Base-by-base conservation (phyloP, 2,329 filamentous ascomycete species). In the Colletotrichum cuscutae region DNA sequence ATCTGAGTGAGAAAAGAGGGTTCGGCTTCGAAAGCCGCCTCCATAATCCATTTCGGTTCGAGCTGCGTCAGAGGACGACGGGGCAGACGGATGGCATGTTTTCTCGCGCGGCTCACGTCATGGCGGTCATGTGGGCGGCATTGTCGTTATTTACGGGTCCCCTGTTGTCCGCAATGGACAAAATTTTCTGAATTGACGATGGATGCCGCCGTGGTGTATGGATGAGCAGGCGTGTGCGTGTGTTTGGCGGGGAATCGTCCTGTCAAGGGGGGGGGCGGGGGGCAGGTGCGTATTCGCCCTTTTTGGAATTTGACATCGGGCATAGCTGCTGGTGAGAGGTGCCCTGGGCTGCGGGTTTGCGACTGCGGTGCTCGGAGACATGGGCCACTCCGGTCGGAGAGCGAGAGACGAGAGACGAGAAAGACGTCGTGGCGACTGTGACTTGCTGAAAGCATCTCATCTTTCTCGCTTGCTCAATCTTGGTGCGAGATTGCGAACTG, bases 61-160 rank as follows among this genome's bases (percentile, higher is more conserved):
- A 35, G 46, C 59, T 30, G 37, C 63, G 64, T 71, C 63, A 62
- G 53, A 62, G 24, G 54, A 32, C 19, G 32, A 53, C 12, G 53
- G 53, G 22, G 37, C 22, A 24, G 8, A 11, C 13, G 42, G 53
- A 62, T 69, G 69, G 65, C 69, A 72, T 72, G 69, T 72, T 72
- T 64, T 69, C 65, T 64, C 65, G 57, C 26, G 69, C 65, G 54
- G 69, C 69, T 69, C 65, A 69, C 69, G 69, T 72, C 69, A 69
- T 72, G 37, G 49, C 52, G 24, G 49, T 26, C 57, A 49, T 54
- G 62, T 58, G 24, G 37, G 59, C 37, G 65, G 28, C 64, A 26
- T 42, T 37, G n/a, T 22, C 4, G 68, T 62, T 37, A 64, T 62
- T 37, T 19, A 72, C 59, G 63, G 63, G n/a, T 71, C 60, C 53